Percentiles rank a stretch among this genome's conserved stretches.
Evolutionary conservation across 2,329 filamentous ascomycete species (phyloP).

Genomic region (Botrytis fabae): DNA sequence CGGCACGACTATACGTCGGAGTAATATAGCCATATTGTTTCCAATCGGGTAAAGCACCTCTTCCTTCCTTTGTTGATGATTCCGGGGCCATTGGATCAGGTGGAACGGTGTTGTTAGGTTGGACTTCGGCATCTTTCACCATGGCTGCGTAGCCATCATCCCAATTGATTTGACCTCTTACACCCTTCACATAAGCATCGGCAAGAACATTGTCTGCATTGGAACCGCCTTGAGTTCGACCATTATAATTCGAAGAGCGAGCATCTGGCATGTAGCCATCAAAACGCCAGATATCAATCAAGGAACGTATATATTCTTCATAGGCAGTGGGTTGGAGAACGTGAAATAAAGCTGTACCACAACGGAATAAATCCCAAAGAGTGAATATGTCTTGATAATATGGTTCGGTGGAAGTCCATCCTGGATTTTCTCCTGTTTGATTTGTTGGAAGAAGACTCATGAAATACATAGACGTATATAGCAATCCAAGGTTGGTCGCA

Average conservation of each 20-base stretch:
- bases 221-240: constrained; percentile 67
- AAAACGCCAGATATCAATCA: constrained; percentile 67
- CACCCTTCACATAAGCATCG: constrained; percentile 70
- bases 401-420: constrained; percentile 63
- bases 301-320: constrained; percentile 64
- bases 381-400: constrained; percentile 74
- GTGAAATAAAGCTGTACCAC: constrained; percentile 63
- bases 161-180: constrained; percentile 63
- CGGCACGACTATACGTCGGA: constrained; percentile 58
- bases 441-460: constrained; percentile 53
- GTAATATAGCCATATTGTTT: constrained; percentile 64
- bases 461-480: constrained; percentile 68
- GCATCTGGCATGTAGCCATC: constrained; percentile 66
- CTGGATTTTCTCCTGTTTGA: constrained; percentile 68
- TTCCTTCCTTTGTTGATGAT: constrained; percentile 65
- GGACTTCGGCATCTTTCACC: constrained; percentile 65
- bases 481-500: constrained; percentile 54
- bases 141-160: constrained; percentile 61
- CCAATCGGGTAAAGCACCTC: constrained; percentile 71
- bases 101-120: constrained; percentile 60
- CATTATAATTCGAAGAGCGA: constrained; percentile 68
- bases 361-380: constrained; percentile 65
- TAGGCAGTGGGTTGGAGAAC: constrained; percentile 63
- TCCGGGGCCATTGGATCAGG: constrained; percentile 53
- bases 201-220: constrained; percentile 72